Base-by-base conservation (phyloP, 2,329 filamentous ascomycete species). In the Allantophomopsis lycopodina region DNA sequence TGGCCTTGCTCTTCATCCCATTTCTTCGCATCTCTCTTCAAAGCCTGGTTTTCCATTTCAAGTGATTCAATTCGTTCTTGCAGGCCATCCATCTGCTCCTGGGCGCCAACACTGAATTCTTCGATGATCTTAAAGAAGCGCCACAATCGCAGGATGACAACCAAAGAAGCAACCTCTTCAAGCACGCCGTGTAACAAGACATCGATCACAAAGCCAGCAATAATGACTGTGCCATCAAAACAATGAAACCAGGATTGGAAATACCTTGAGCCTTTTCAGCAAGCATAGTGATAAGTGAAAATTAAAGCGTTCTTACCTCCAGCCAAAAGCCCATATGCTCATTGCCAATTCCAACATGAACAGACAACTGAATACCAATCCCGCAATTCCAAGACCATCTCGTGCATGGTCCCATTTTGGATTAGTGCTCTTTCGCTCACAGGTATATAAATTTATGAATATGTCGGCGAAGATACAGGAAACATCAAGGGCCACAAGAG, bases 121-220 rank as follows among this genome's bases (percentile, higher is more conserved):
- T 83, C 76, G 6, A 80, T 71, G 38, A 83, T 79, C 60, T 83
- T 81, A 53, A 81, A 73, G 35, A 83, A 67, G 13, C 79, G 68
- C 73, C 77, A 82, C 3, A 83, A 61, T 39, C 79, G 72, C 35
- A 83, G 60, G 4, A 81, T 64, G 20, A 83, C 66, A 37, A 83
- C 68, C n/a, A 83, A 61, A 1, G 74, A 79, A 1, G 70, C 75
- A 36, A 79, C 72, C 50, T 81, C 73, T 55, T 78, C 73, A 5
- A 73, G 57, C 2, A 72, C 57, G 35, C 77, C 78, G 31, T 69
- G 67, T 13, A 77, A 63, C 2, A 75, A 54, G 16, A 82, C 58
- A 48, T 83, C 77, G 40, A 82, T 62, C 21, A 71, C 52, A 53
- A 83, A 81, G 46, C 71, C 71, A 2, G 65, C 59, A 2, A 79